Evolutionary conservation across 2,329 filamentous ascomycete species (phyloP).

Genomic region (Coniochaeta sp.): DNA sequence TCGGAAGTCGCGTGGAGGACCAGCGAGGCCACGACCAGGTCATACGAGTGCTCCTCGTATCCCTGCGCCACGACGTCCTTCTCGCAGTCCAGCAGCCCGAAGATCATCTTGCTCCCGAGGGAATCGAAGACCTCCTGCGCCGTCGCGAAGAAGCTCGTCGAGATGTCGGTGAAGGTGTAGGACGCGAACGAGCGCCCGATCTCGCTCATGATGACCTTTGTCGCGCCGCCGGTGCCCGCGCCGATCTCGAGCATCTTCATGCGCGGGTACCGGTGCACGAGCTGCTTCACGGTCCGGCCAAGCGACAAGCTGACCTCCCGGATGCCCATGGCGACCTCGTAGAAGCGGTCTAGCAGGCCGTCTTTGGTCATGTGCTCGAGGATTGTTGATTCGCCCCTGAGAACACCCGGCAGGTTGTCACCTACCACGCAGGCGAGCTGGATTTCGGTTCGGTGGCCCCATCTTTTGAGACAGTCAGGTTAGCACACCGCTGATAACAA

Average conservation of each 20-base stretch:
- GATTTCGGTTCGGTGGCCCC: slow-evolving; percentile 15
- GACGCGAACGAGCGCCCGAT: slow-evolving; percentile 19
- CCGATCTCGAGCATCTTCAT: slow-evolving; percentile 26
- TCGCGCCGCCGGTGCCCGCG: slow-evolving; percentile 29
- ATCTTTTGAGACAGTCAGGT: too few species aligned
- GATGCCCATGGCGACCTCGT: too few species aligned
- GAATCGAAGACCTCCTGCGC: slow-evolving; percentile 21
- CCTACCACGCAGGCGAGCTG: slow-evolving; percentile 17
- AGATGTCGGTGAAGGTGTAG: slow-evolving; percentile 35
- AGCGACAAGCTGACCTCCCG: too few species aligned
- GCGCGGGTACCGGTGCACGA: slow-evolving; percentile 26
- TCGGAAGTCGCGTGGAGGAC: slow-evolving; percentile 19
- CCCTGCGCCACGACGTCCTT: slow-evolving; percentile 20
- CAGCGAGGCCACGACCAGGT: slow-evolving; percentile 23
- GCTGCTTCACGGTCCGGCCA: too few species aligned
- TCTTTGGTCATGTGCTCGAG: slow-evolving; percentile 24
- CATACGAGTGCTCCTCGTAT: slow-evolving; percentile 18
- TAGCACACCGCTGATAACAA: too few species aligned
- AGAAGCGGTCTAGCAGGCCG: slow-evolving; percentile 21
- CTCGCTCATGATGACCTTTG: slow-evolving; percentile 19
- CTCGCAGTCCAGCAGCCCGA: slow-evolving; percentile 19
- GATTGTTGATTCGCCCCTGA: slow-evolving; percentile 22
- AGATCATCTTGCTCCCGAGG: slow-evolving; percentile 18
- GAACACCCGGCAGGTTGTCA: slow-evolving; percentile 20
- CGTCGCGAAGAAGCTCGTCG: slow-evolving; percentile 27